Evolutionary conservation across 768 basidiomycete genomes (phyloP), one percentile per base, ranked within the genome.

Genomic region (Crepidotus variabilis): DNA sequence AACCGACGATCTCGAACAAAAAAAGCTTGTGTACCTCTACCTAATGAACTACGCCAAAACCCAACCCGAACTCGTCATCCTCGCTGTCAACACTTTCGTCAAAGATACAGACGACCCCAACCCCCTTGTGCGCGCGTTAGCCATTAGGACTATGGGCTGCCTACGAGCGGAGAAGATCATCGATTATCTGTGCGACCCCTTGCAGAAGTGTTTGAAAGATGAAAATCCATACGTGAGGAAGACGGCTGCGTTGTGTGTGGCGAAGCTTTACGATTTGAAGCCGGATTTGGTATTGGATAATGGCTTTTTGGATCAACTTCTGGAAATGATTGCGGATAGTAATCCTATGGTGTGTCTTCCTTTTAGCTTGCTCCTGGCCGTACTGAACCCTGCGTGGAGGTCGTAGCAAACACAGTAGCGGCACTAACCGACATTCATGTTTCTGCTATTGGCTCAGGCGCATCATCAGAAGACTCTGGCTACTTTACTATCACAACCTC

Each of bases 11-110:
- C 83, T 99, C 53, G 97, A 99, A 72, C 97, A 98, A 76, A 99
- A 98, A 85, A 98, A 99, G 74, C 89, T 99, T 33, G 97, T 98
- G n/a, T 98, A 97, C 66, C 83, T 97, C 21, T 98, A 98, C 72
- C 86, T 99, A 57, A 98, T 98, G 91, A 99, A 99, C 77, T 99
- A 98, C 63, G 96, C 96, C 33, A 97, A 97, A 69, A 95, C 96
- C 0, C 97, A 99, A 67, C 97, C 97, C 0, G 97, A 99, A 68
- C 90, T 98, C 59, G 95, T 98, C 72, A 98, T 99, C 67, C 82
- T 99, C 47, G 97, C 97, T 24, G 97, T 99, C 58, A 99, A 98
- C 68, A 99, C 96, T 7, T 98, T 99, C 68, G 97, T 99, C 60
- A 86, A 97, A 79, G 97, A 99, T 71, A 87, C 94, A 0, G 94